Evolutionary conservation across 23 red algal genomes (phyloP).

Genomic region (Gracilariopsis chorda): DNA sequence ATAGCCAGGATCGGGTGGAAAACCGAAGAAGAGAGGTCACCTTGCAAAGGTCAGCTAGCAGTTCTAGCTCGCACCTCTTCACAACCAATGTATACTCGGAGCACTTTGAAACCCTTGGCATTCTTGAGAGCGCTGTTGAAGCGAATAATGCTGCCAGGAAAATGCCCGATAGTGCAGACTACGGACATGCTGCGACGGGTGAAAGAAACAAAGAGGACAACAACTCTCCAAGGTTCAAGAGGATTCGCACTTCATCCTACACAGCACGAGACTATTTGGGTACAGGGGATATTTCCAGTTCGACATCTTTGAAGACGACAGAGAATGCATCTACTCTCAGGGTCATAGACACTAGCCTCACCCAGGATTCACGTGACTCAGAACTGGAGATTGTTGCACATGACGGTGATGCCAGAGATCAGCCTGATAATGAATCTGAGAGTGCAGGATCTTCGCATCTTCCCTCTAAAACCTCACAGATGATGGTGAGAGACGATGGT

Average conservation of each 20-base stretch:
- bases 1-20: slow-evolving; percentile 12
- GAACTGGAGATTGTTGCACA: slow-evolving; percentile 4
- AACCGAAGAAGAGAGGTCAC: neutral
- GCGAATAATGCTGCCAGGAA: neutral
- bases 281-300: neutral
- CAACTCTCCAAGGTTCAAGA: neutral
- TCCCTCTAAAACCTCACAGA: neutral
- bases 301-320: too few relatives aligned
- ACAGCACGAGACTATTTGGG: slow-evolving; percentile 17
- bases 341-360: neutral
- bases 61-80: slow-evolving; percentile 47
- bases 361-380: neutral
- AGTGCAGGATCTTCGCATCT: neutral
- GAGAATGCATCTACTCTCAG: neutral
- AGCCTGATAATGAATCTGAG: neutral
- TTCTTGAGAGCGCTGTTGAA: neutral
- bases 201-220: neutral
- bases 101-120: slow-evolving; percentile 3
- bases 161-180: neutral
- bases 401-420: neutral
- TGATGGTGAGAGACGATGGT: neutral
- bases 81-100: slow-evolving; percentile 60
- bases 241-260: neutral
- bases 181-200: neutral
- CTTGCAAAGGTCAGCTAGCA: neutral